Evolutionary conservation across 139 green algal species (phyloP).

Genomic region (Chlorella ohadii): DNA sequence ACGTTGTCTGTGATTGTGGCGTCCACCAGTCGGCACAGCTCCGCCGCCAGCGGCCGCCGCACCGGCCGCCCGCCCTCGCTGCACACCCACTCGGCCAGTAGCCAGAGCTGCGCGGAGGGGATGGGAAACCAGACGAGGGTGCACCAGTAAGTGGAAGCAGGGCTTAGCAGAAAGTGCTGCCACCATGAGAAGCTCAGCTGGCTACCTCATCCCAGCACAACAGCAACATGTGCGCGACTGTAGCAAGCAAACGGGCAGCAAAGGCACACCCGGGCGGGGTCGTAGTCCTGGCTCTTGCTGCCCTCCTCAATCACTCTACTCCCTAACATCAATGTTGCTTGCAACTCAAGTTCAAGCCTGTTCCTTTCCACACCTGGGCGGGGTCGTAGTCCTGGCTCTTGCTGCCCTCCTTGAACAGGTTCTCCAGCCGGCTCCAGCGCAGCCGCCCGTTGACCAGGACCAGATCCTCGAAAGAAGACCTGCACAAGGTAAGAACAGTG

Average conservation of each 20-base stretch:
- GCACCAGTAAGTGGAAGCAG: no score
- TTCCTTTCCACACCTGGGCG: conserved; percentile 5
- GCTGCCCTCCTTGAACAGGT: conserved; percentile 82
- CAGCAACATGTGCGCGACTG: no score
- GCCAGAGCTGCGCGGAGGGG: conserved; percentile 76
- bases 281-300: conserved; percentile 81
- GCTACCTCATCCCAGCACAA: no score
- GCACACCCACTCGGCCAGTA: conserved; percentile 85
- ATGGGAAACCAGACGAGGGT: neutral
- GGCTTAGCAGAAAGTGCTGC: no score
- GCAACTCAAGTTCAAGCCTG: no score
- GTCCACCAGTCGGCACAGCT: conserved; percentile 80
- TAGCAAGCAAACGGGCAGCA: no score
- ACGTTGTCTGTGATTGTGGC: conserved; percentile 33
- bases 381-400: conserved; percentile 86
- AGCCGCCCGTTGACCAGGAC: conserved; percentile 69
- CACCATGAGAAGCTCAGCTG: no score
- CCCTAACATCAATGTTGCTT: no score
- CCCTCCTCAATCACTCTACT: conserved; percentile 87
- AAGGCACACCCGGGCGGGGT: conserved; percentile 53
- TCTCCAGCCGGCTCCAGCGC: conserved; percentile 87
- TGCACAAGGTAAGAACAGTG: neutral
- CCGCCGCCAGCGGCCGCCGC: conserved; percentile 64
- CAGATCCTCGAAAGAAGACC: conserved; percentile 70
- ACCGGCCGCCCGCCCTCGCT: conserved; percentile 54